A percentile compares a stretch with the other conserved stretches of the same genome.
Conservation (phyloP, 2,329 filamentous ascomycete species). For the Trichoderma cornu-damae region DNA sequence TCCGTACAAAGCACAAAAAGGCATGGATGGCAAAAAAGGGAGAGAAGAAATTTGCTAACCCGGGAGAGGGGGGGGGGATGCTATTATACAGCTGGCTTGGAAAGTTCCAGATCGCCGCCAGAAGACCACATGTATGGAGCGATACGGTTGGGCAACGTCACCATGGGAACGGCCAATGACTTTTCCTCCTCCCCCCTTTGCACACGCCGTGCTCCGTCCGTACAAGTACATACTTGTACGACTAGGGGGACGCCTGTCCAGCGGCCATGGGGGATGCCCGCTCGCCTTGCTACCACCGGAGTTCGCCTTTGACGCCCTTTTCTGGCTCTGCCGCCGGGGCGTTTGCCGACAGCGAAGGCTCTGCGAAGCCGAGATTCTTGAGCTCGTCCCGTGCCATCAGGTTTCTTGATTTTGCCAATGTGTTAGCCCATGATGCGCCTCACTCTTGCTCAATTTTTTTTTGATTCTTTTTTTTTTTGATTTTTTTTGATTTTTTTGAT, state of each 20-base stretch:
- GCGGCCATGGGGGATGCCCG: neutral
- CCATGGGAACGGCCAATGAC: constrained; percentile 12
- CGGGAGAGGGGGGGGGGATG: constrained; percentile 6
- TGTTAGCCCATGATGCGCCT: constrained; percentile 7
- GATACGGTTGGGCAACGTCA: constrained; percentile 14
- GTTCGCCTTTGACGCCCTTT: constrained; percentile 36
- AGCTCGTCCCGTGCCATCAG: constrained; percentile 95
- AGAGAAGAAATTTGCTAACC: constrained; percentile 10
- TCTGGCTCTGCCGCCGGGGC: constrained; percentile 29
- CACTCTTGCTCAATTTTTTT: neutral
- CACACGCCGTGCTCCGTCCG: neutral
- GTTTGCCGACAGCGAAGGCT: constrained; percentile 24
- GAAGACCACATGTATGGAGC: constrained; percentile 14
- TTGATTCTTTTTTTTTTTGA: too few species aligned
- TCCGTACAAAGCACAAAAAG: neutral
- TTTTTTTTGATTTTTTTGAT: too few species aligned
- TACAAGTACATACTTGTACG: neutral
- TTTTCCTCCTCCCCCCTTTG: constrained; percentile 4
- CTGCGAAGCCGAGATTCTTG: constrained; percentile 78
- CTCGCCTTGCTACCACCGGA: constrained; percentile 31
- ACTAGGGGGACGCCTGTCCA: constrained; percentile 3
- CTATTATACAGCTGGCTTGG: constrained; percentile 14
- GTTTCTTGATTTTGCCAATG: constrained; percentile 52
- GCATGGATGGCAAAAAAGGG: constrained; percentile 1
- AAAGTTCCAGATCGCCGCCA: constrained; percentile 17